phyloP scores from a whole-genome alignment of 768 basidiomycete genomes.

The Rubroboletus pulcherrimus region DNA sequence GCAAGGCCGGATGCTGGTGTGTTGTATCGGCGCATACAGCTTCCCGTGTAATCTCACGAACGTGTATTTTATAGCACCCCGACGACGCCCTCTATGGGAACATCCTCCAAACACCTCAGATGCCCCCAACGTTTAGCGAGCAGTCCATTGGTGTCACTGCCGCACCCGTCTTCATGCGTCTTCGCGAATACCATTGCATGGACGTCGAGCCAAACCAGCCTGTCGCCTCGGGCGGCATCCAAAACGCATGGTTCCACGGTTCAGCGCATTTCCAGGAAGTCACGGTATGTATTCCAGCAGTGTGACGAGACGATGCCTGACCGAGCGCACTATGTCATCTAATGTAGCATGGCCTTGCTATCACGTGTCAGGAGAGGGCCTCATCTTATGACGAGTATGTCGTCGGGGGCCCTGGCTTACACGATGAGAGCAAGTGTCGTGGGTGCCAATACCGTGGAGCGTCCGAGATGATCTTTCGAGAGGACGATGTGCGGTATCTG shows the following conservation, averaged over 20 bases:
- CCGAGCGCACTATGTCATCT: background rate
- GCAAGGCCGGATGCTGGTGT: constrained; percentile 61
- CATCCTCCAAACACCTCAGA: constrained; percentile 20
- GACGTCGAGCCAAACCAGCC: constrained; percentile 36
- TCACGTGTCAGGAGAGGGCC: constrained; percentile 21
- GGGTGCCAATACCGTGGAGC: constrained; percentile 28
- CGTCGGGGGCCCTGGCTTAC: constrained; percentile 36
- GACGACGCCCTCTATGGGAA: constrained; percentile 14
- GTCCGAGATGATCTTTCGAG: constrained; percentile 27
- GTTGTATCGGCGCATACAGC: constrained; percentile 20
- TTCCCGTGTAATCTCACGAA: background rate
- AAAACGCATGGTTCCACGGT: constrained; percentile 40
- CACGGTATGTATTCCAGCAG: constrained; percentile 22
- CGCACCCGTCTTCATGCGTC: constrained; percentile 54
- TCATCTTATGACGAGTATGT: constrained; percentile 42
- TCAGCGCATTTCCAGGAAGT: constrained; percentile 14
- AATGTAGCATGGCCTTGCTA: constrained; percentile 19
- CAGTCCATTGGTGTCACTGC: constrained; percentile 34
- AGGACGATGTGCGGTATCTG: constrained; percentile 26
- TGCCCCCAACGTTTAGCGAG: constrained; percentile 34
- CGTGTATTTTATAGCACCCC: constrained; percentile 12
- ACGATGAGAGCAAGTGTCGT: constrained; percentile 40
- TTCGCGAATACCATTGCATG: constrained; percentile 52
- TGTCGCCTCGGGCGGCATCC: constrained; percentile 33
- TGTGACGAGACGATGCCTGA: background rate